Evolutionary conservation across 1,284 basidiomycete genomes (phyloP), one percentile per base, ranked within the genome.

Genomic region (Ustilago curta): DNA sequence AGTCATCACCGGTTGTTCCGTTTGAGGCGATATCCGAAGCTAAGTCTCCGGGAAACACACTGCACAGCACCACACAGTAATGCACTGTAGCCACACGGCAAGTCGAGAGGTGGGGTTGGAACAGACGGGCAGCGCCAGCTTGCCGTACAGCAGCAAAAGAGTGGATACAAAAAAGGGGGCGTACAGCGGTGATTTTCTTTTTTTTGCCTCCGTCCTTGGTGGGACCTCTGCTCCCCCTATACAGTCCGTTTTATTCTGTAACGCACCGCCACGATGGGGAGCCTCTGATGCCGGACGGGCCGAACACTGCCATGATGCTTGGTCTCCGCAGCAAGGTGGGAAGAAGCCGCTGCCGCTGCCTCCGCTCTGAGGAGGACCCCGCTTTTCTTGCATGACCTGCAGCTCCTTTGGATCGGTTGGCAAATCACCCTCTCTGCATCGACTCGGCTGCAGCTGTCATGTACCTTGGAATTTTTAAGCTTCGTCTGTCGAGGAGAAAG

Each of bases 1-100:
- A 9, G 50, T n/a, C 50, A 27, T 21, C 32, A 29, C 25, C 35
- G 12, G 18, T 9, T 27, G 18, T 4, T 19, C 29, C 52, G 40
- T 35, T 54, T 29, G 14, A 54, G 52, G 52, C 42, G 42, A 54
- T 16, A 44, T 44, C 52, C 42, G 52, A 54, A 54, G 23, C 16
- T 11, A 16, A 14, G 11, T 37, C 16, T 37, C 35, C 35, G 16
- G 12, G 35, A 37, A 16, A 37, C 35, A 37, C 12, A 3, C 35
- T 12, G 35, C 35, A 14, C 35, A 16, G 2, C 35, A 37, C 35
- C 35, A 32, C 32, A 19, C 27, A 4, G 27, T 8, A 23, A 5
- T 23, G 35, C 16, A 29, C 2, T 27, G 19, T n/a, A 0, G 25
- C 12, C 29, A 19, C 37, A 42, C 39, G 39, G 27, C 37, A 40